Evolutionary conservation across 179 eudicot genomes (phyloP), one percentile per base, ranked within the genome.

Genomic region (Silene coronaria): DNA sequence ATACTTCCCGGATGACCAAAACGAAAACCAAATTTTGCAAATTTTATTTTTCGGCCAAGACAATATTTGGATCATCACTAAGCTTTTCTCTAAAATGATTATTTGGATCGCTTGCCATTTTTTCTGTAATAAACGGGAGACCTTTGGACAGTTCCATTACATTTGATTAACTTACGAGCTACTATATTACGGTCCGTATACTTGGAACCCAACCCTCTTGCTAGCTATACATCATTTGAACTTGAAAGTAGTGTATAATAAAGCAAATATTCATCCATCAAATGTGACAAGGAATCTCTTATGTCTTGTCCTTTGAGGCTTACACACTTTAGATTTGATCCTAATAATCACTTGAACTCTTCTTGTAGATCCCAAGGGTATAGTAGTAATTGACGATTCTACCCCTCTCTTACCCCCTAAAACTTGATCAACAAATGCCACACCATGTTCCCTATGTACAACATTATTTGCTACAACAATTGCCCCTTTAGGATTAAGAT

Each of bases 261-360:
- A n/a, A n/a, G n/a, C n/a, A n/a, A n/a, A 7, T 12, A 2, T 59
- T 73, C 67, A 78, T 9, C 30, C 71, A 64, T 80, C 80, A 63
- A 77, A 67, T 7, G 83, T 80, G 16, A 80, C 80, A 67, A 80
- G 79, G 53, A 80, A 80, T 59, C 83, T 80, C 71, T 68, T 80
- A 19, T 77, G 80, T 7, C 71, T 77, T 28, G 72, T 80, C 4
- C 28, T 77, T 23, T 60, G 80, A 65, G 64, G 32, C 34, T 46
- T 11, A 21, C 17, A 34, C 27, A 10, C 23, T 2, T 45, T 11
- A 76, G 73, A 67, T 73, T 73, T 77, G 9, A 80, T 67, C 32
- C 72, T 77, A 36, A 80, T 62, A 2, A 77, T 77, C 0, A 76
- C 74, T 51, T 76, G 80, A 36, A 76, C 59, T n/a, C 74, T 73